These are phyloP conservation scores for Acer campestre DNA, from an alignment of 345 rosid species.

Conservation along the genomic window DNA sequence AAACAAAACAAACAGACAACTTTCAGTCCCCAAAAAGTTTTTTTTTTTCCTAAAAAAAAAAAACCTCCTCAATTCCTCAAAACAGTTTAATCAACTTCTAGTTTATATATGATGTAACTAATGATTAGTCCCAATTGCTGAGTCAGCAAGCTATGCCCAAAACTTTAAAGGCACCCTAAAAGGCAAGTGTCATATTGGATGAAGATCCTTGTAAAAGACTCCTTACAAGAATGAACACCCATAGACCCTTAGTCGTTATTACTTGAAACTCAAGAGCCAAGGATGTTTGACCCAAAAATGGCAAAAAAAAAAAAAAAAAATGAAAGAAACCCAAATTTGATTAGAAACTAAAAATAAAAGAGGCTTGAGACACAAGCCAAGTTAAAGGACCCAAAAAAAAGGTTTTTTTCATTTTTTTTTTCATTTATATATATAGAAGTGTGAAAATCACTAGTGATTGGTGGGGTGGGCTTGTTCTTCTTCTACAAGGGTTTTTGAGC, in stretches of 20 bases:
- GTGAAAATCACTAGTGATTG: conserved; percentile 54
- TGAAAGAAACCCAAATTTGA: conserved; percentile 9
- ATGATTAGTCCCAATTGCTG: conserved; percentile 17
- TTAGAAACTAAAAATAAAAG: background rate
- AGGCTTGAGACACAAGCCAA: conserved; percentile 46
- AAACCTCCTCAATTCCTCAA: background rate
- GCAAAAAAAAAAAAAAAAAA: conserved; percentile 3
- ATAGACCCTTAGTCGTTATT: conserved; percentile 3
- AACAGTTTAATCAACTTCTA: conserved; percentile 14
- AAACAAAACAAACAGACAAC: too few species aligned
- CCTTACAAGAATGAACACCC: background rate
- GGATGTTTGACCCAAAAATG: conserved; percentile 20
- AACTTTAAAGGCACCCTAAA: conserved; percentile 49
- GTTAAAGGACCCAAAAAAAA: background rate
- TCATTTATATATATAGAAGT: conserved; percentile 29
- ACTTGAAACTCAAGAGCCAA: conserved; percentile 29
- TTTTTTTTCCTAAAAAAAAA: too few species aligned
- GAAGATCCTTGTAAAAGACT: conserved; percentile 22
- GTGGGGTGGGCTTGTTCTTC: conserved; percentile 60
- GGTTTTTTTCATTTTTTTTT: background rate
- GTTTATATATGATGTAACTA: background rate
- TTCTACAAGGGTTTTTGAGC: conserved; percentile 34
- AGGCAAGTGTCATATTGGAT: conserved; percentile 25
- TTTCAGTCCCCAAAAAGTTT: background rate
- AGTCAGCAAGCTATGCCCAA: conserved; percentile 34